Conservation (phyloP, 1,284 basidiomycete genomes). For the Pascua guehoae region DNA sequence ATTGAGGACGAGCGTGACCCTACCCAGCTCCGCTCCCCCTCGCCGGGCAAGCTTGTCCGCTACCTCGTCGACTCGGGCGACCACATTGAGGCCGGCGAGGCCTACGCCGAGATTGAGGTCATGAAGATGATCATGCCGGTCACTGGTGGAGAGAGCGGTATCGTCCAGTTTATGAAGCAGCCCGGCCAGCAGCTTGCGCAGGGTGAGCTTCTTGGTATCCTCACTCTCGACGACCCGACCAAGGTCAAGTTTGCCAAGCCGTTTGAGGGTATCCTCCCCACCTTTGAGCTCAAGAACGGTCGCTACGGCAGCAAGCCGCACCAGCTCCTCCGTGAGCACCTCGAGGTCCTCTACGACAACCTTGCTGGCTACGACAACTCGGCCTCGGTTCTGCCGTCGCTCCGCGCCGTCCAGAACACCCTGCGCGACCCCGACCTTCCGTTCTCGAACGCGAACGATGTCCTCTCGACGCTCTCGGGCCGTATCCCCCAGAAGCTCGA, state of each 20-base stretch:
- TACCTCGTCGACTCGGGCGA: conserved; percentile 96
- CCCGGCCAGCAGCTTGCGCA: conserved; percentile 93
- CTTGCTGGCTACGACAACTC: conserved; percentile 94
- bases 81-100: conserved; percentile 91
- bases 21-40: conserved; percentile 91
- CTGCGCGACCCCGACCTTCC: conserved; percentile 77
- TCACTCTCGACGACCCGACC: conserved; percentile 92
- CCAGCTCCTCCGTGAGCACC: conserved; percentile 75
- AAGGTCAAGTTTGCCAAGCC: conserved; percentile 98
- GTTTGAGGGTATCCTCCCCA: conserved; percentile 87
- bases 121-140: conserved; percentile 99
- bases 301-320: conserved; percentile 81
- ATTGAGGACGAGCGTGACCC: conserved; percentile 99
- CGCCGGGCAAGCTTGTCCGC: conserved; percentile 92
- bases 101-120: conserved; percentile 98
- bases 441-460: conserved; percentile 77
- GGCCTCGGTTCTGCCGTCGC: conserved; percentile 39
- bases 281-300: conserved; percentile 79
- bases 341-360: conserved; percentile 82
- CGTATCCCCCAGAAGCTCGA: conserved; percentile 92
- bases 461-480: conserved; percentile 84
- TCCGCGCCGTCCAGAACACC: conserved; percentile 42
- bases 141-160: conserved; percentile 90
- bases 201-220: conserved; percentile 97
- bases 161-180: conserved; percentile 96